Conservation (phyloP, 2,329 filamentous ascomycete species). For the Saccharata proteae region DNA sequence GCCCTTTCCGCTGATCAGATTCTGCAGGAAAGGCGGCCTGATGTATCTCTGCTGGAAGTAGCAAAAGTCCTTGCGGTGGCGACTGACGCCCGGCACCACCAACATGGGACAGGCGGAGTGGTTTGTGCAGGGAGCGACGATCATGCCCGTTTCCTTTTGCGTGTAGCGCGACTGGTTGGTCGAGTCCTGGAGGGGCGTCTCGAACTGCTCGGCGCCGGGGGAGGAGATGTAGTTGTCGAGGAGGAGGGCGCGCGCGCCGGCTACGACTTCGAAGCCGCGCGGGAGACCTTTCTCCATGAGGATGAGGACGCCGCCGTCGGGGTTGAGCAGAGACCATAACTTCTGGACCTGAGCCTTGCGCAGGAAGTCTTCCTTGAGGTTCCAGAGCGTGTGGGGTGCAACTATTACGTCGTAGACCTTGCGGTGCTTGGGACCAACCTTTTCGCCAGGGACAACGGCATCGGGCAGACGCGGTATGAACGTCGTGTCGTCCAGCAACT, state of each 20-base stretch:
- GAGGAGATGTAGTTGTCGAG: conserved; percentile 63
- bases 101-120: conserved; percentile 88
- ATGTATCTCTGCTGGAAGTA: conserved; percentile 84
- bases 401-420: conserved; percentile 87
- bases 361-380: conserved; percentile 60
- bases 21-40: conserved; percentile 69
- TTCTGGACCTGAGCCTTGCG: conserved; percentile 74
- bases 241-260: conserved; percentile 67
- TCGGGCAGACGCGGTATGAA: conserved; percentile 90
- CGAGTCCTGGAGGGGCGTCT: conserved; percentile 23
- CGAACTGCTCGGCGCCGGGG: conserved; percentile 38
- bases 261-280: conserved; percentile 84
- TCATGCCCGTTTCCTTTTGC: conserved; percentile 48
- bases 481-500: conserved; percentile 73
- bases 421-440: conserved; percentile 30
- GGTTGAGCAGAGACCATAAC: conserved; percentile 75
- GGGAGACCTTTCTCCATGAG: conserved; percentile 85
- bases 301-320: conserved; percentile 74
- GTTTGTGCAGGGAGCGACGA: conserved; percentile 65
- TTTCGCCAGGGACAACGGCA: conserved; percentile 53
- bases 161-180: conserved; percentile 16
- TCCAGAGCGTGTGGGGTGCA: conserved; percentile 71
- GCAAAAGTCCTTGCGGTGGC: conserved; percentile 78
- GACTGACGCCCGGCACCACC: conserved; percentile 51
- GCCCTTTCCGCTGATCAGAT: conserved; percentile 54